A percentile compares a stretch with the other conserved stretches of the same genome.
These are phyloP conservation scores for sunflower (Helianthus annuus) DNA, from an alignment of 129 eudicot genomes.

Conservation along the genomic window DNA sequence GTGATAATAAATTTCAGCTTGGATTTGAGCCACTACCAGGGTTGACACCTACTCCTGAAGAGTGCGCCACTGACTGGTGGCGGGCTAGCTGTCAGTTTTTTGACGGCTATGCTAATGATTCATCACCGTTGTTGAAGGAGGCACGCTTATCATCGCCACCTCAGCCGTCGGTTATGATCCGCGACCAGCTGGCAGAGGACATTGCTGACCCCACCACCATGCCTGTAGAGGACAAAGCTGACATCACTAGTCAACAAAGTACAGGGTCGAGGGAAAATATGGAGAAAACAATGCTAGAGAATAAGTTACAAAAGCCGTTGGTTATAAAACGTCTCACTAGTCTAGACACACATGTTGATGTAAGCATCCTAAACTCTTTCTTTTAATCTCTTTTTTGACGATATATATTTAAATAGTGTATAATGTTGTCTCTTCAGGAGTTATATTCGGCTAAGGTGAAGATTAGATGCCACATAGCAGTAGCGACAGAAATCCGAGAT, in stretches of 20 bases:
- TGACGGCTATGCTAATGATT: background rate
- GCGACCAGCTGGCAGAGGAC: too few species aligned
- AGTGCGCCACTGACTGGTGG: background rate
- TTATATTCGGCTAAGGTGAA: background rate
- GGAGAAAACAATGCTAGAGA: too few species aligned
- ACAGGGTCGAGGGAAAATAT: too few species aligned
- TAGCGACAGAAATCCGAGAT: background rate
- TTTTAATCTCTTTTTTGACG: background rate
- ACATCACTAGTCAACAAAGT: background rate
- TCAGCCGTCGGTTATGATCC: background rate
- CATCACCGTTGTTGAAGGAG: background rate
- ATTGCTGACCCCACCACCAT: background rate
- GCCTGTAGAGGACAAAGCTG: background rate
- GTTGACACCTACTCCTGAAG: background rate
- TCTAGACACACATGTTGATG: background rate
- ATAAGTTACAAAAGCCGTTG: background rate
- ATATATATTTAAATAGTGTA: background rate
- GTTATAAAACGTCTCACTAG: background rate
- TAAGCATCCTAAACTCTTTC: background rate
- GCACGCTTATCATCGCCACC: background rate
- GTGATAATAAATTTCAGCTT: background rate
- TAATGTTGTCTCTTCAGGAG: background rate
- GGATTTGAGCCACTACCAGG: background rate
- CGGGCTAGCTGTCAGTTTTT: background rate
- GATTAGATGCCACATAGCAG: slow-evolving; percentile 5